A percentile compares a stretch with the other conserved stretches of the same genome.
These are phyloP conservation scores for Aphanocladium album DNA, from an alignment of 2,329 filamentous ascomycete genomes.

Conservation along the genomic window DNA sequence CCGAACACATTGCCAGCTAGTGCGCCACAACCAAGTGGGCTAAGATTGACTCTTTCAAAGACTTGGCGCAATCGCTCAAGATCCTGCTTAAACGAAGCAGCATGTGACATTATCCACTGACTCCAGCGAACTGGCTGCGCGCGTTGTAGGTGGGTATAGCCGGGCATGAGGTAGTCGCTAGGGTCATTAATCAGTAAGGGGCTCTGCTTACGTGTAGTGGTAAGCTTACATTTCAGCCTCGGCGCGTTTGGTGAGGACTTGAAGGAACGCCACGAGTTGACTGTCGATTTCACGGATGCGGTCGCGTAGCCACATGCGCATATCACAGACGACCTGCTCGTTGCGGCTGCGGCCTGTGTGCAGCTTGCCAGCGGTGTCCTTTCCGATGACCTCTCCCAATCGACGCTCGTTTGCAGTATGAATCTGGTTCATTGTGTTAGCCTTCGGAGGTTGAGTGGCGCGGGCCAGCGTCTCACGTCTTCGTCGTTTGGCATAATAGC, in stretches of 20 bases:
- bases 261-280: conserved; percentile 63
- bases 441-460: conserved; percentile 9
- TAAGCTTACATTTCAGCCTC: conserved; percentile 57
- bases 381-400: conserved; percentile 79
- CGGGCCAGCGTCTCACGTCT: conserved; percentile 36
- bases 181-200: conserved; percentile 14
- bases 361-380: conserved; percentile 78
- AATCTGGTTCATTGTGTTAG: conserved; percentile 27
- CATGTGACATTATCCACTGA: conserved; percentile 76
- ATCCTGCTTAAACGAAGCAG: conserved; percentile 65
- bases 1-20: conserved; percentile 25
- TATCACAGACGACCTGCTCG: conserved; percentile 85
- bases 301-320: conserved; percentile 83
- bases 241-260: conserved; percentile 63
- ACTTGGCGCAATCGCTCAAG: conserved; percentile 72
- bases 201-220: conserved; percentile 10
- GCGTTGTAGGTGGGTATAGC: conserved; percentile 83
- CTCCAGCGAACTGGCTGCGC: conserved; percentile 76
- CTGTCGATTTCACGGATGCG: conserved; percentile 65
- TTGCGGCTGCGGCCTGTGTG: conserved; percentile 86
- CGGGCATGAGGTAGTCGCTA: conserved; percentile 70
- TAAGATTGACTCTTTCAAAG: conserved; percentile 66
- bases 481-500: conserved; percentile 48
- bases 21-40: conserved; percentile 35
- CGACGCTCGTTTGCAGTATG: conserved; percentile 69